phyloP scores from a whole-genome alignment of 257 asterid genomes.

The Petrea volubilis region DNA sequence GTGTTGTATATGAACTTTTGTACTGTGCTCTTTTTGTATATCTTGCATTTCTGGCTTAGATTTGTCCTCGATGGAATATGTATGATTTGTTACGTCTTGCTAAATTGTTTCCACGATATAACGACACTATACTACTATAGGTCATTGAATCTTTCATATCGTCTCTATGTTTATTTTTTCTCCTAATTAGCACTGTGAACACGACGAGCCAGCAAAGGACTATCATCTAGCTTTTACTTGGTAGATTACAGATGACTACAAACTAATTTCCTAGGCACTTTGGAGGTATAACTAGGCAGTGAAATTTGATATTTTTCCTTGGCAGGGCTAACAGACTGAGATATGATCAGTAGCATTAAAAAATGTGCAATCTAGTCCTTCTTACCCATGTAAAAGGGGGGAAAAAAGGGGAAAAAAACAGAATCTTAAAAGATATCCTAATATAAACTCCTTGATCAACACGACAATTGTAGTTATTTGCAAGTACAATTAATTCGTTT shows the following conservation, averaged over 20 bases:
- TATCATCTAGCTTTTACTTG: not conserved
- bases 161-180: not conserved
- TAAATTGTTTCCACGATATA: not conserved
- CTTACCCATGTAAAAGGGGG: not conserved
- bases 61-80: not conserved
- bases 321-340: not conserved
- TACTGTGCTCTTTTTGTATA: not conserved
- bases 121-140: not conserved
- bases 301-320: not conserved
- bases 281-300: not conserved
- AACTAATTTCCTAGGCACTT: not conserved
- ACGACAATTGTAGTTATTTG: not conserved
- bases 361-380: not conserved
- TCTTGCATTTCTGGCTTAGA: not conserved
- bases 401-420: too few species aligned
- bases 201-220: not conserved
- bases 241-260: not conserved
- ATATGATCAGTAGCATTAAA: too few species aligned
- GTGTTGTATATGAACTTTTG: not conserved
- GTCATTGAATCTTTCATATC: not conserved
- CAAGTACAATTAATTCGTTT: not conserved
- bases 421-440: not conserved
- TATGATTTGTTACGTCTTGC: not conserved
- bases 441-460: not conserved
- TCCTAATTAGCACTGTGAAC: not conserved